Conservation (phyloP, 176 grass and related monocot genomes). For the Microstegium vimineum region DNA sequence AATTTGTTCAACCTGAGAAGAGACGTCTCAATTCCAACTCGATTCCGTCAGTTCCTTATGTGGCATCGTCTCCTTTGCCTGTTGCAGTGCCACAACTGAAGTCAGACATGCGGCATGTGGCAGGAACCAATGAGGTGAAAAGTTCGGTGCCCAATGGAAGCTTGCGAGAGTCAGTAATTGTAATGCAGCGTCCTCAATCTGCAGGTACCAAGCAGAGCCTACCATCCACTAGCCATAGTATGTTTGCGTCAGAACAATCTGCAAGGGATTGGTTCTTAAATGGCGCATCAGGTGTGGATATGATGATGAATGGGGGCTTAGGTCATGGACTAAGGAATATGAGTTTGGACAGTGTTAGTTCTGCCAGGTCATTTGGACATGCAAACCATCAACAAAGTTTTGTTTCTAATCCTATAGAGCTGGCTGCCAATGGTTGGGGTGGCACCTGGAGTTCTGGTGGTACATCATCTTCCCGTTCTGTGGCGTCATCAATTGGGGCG, state of each 20-base stretch:
- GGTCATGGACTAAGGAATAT: conserved; percentile 53
- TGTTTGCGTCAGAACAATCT: conserved; percentile 43
- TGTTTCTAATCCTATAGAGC: conserved; percentile 60
- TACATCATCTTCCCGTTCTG: conserved; percentile 49
- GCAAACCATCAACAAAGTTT: conserved; percentile 52
- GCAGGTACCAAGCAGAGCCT: conserved; percentile 63
- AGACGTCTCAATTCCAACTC: conserved; percentile 49
- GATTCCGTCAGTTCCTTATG: conserved; percentile 52
- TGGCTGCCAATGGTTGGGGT: conserved; percentile 67
- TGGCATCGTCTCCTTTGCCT: conserved; percentile 56
- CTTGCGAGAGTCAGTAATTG: conserved; percentile 68
- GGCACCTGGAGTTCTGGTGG: conserved; percentile 50
- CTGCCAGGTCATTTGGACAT: conserved; percentile 46
- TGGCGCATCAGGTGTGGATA: conserved; percentile 53
- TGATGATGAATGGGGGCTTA: conserved; percentile 61
- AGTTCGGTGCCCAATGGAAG: conserved; percentile 42
- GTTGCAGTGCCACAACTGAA: conserved; percentile 56
- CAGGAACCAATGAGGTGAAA: conserved; percentile 51
- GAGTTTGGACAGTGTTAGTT: conserved; percentile 49
- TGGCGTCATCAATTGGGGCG: conserved; percentile 56
- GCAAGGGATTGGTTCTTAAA: conserved; percentile 74
- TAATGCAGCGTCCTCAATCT: conserved; percentile 86
- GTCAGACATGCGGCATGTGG: conserved; percentile 49
- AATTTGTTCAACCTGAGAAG: conserved; percentile 56
- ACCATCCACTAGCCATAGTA: conserved; percentile 61